Evolutionary conservation across 495 filamentous ascomycete species (phyloP).

Genomic region (Xylaria telfairii): DNA sequence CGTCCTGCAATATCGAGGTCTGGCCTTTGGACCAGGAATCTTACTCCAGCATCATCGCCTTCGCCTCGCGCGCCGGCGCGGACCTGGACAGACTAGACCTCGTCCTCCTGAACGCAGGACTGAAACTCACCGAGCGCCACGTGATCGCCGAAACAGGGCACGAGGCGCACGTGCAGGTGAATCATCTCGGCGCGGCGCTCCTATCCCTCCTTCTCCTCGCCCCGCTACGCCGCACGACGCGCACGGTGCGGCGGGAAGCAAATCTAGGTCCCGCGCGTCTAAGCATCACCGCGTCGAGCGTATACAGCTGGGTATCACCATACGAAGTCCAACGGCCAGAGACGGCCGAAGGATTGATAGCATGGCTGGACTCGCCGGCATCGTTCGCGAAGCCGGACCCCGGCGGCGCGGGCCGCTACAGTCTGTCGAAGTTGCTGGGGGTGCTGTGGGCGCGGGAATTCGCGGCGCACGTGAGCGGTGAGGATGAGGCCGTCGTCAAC

Average conservation of each 20-base stretch:
- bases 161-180: slow-evolving; percentile 56
- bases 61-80: slow-evolving; percentile 42
- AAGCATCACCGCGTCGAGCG: slow-evolving; percentile 49
- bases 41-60: slow-evolving; percentile 46
- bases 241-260: slow-evolving; percentile 10
- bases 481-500: slow-evolving; percentile 54
- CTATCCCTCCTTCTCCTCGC: slow-evolving; percentile 25
- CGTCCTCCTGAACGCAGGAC: slow-evolving; percentile 54
- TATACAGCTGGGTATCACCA: slow-evolving; percentile 39
- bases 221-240: slow-evolving; percentile 46
- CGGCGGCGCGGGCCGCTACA: slow-evolving; percentile 47
- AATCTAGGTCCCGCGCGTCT: slow-evolving; percentile 40
- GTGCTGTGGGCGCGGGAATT: slow-evolving; percentile 56
- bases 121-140: slow-evolving; percentile 37
- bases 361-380: slow-evolving; percentile 50
- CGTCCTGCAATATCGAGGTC: slow-evolving; percentile 50
- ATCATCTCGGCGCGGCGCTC: slow-evolving; percentile 38
- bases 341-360: slow-evolving; percentile 44
- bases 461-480: slow-evolving; percentile 34
- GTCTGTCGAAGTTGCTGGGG: slow-evolving; percentile 57
- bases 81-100: slow-evolving; percentile 49
- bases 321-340: slow-evolving; percentile 39
- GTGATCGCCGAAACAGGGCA: slow-evolving; percentile 42
- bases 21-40: slow-evolving; percentile 59
- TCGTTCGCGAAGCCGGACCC: slow-evolving; percentile 30